phyloP scores from a whole-genome alignment of 176 grass and related monocot genomes.

The Rhipidocladum racemiflorum region DNA sequence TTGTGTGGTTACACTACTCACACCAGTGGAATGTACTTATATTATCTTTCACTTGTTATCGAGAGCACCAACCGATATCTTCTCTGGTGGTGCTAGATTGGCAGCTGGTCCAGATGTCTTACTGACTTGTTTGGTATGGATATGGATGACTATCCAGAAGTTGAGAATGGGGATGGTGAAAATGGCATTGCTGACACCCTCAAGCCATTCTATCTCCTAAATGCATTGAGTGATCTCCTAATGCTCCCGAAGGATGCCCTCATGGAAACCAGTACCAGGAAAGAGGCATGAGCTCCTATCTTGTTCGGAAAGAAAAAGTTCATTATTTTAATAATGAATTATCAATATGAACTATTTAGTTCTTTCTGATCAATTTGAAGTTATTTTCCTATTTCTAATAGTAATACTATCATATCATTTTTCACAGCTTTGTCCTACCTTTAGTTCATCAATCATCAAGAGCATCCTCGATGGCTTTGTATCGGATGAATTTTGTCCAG shows the following conservation, averaged over 20 bases:
- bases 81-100: constrained; percentile 59
- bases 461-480: constrained; percentile 66
- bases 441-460: constrained; percentile 79
- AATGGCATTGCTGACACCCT: constrained; percentile 40
- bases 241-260: constrained; percentile 98
- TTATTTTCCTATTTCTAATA: not conserved
- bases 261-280: constrained; percentile 65
- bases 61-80: not conserved
- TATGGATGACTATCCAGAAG: constrained; percentile 55
- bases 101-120: constrained; percentile 90
- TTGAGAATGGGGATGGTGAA: constrained; percentile 43
- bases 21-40: not conserved
- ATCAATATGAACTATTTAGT: not conserved
- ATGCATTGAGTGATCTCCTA: constrained; percentile 96
- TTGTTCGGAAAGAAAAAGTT: not conserved
- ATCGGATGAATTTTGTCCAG: constrained; percentile 95
- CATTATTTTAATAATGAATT: not conserved
- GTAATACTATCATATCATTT: not conserved
- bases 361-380: not conserved
- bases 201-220: constrained; percentile 76
- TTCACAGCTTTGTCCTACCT: constrained; percentile 86
- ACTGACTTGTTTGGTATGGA: constrained; percentile 86
- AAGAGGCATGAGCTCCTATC: constrained; percentile 55
- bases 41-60: not conserved
- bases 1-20: constrained; percentile 3